Base-by-base conservation (phyloP, 2,329 filamentous ascomycete genomes). In the Hypoxylon sp. region DNA sequence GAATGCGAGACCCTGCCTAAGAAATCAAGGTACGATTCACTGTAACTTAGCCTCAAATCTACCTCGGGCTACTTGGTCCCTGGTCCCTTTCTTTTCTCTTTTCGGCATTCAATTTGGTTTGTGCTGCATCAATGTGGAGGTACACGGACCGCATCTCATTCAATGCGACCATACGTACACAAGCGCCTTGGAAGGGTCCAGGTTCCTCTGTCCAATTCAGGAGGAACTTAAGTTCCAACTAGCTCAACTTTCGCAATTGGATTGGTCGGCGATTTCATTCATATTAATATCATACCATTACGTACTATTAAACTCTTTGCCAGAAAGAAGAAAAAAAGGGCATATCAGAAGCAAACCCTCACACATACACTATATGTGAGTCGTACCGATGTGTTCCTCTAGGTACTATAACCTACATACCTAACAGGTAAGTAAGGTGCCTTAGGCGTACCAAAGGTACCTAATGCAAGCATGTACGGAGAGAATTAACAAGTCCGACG, bases 31-130 rank as follows among this genome's bases (percentile, higher is more conserved):
- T 38, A 32, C 10, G 9, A 52, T 13, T 19, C 38, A 6, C n/a
- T 23, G 21, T 32, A 57, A 34, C 67, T 69, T 66, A 74, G 72
- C 72, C 71, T 73, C 71, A 68, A 65, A 21, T 65, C 3, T 74
- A 75, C 72, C 60, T 74, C 7, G 2, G 45, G 60, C 38, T 75
- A 75, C 74, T 56, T 66, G 21, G 38, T 19, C 38, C 53, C 36
- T 53, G 57, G 52, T 46, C 34, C 38, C 38, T 48, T 49, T 49
- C 60, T 48, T 69, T 65, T 46, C 66, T 63, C 60, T 64, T 67
- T 71, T 71, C 57, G 68, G 63, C 60, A 58, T 60, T 64, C 25
- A 62, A 64, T 68, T 67, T 69, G 63, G 56, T 28, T 53, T 64
- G 57, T 66, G 60, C 66, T 67, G 65, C 65, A 67, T 62, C 52